Conservation (phyloP, 1,284 basidiomycete species). For the Leccinum pachyderme region DNA sequence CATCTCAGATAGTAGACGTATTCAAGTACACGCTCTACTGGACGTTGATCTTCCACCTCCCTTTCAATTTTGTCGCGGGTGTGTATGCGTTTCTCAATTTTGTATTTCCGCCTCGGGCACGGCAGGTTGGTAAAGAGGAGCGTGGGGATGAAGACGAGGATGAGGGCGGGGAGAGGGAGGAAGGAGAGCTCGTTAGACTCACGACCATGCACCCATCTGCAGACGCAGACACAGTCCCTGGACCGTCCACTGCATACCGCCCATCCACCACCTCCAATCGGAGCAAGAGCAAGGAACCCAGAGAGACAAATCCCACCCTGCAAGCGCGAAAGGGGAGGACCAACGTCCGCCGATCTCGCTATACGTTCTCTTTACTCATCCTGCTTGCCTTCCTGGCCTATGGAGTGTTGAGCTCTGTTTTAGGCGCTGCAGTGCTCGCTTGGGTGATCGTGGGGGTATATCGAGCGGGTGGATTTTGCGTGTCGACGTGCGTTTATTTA, state of each 20-base stretch:
- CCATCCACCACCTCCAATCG: not conserved
- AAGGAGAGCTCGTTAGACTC: not conserved
- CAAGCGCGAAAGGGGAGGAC: slow-evolving; percentile 4
- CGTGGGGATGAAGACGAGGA: not conserved
- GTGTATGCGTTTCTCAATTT: slow-evolving; percentile 71
- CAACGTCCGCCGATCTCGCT: slow-evolving; percentile 56
- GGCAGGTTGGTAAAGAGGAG: slow-evolving; percentile 1
- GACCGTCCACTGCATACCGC: not conserved
- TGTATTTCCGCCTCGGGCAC: slow-evolving; percentile 46
- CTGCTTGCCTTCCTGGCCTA: slow-evolving; percentile 56
- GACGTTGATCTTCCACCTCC: slow-evolving; percentile 74
- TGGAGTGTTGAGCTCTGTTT: slow-evolving; percentile 61
- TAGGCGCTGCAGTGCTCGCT: slow-evolving; percentile 71
- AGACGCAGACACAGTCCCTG: not conserved
- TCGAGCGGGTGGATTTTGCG: slow-evolving; percentile 63
- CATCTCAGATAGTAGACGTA: slow-evolving; percentile 51
- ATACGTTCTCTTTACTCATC: slow-evolving; percentile 65
- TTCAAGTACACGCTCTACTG: slow-evolving; percentile 86
- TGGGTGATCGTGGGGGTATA: slow-evolving; percentile 71
- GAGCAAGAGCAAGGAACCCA: not conserved
- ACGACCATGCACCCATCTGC: not conserved
- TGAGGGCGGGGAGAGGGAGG: not conserved
- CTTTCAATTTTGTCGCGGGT: slow-evolving; percentile 68
- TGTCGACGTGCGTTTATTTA: slow-evolving; percentile 70
- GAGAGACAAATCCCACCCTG: not conserved